Evolutionary conservation across 2,329 filamentous ascomycete genomes (phyloP).

Genomic region (Sarocladiaceae sp.): DNA sequence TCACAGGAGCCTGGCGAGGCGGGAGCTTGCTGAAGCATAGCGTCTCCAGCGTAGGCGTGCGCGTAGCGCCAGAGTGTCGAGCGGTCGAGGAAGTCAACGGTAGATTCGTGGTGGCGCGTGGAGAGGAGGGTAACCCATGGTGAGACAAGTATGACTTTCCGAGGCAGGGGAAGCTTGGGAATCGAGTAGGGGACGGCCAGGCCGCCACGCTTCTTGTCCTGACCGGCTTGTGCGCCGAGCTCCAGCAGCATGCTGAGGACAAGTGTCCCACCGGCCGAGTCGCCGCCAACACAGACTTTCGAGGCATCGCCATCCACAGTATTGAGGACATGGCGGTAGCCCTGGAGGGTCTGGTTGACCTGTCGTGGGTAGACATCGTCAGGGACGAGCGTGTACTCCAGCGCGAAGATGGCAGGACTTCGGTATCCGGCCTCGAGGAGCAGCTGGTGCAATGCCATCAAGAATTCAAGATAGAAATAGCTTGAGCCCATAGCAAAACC

Average conservation of each 20-base stretch:
- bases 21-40: slow-evolving; percentile 26
- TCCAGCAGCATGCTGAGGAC: slow-evolving; percentile 67
- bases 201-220: slow-evolving; percentile 14
- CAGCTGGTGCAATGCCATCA: slow-evolving; percentile 64
- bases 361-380: slow-evolving; percentile 68
- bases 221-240: slow-evolving; percentile 37
- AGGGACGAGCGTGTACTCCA: slow-evolving; percentile 77
- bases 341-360: slow-evolving; percentile 60
- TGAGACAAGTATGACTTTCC: slow-evolving; percentile 66
- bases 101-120: slow-evolving; percentile 57
- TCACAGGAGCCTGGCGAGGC: slow-evolving; percentile 64
- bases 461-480: slow-evolving; percentile 81
- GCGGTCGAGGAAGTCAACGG: slow-evolving; percentile 68
- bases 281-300: slow-evolving; percentile 65
- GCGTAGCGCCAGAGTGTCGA: slow-evolving; percentile 63
- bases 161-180: slow-evolving; percentile 24
- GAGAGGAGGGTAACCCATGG: slow-evolving; percentile 75
- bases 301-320: slow-evolving; percentile 46
- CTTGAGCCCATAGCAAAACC: slow-evolving; percentile 78
- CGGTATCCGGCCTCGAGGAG: slow-evolving; percentile 58
- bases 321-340: slow-evolving; percentile 64
- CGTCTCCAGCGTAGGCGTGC: slow-evolving; percentile 53
- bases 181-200: slow-evolving; percentile 12
- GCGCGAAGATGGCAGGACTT: slow-evolving; percentile 72
- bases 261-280: slow-evolving; percentile 73